phyloP scores from a whole-genome alignment of 83 land plant genomes.

The Diphasiastrum complanatum region DNA sequence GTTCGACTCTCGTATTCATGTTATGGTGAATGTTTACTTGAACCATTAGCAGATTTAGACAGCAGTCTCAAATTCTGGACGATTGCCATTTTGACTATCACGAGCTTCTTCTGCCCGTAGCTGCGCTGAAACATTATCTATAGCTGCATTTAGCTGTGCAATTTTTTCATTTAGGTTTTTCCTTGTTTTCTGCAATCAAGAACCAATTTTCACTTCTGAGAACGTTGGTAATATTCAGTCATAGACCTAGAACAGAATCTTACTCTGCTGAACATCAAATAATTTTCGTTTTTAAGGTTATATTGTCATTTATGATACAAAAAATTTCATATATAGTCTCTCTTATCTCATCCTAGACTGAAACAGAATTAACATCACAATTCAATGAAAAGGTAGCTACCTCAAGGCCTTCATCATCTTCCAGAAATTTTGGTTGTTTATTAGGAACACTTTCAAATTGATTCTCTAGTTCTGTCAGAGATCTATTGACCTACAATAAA shows the following conservation, averaged over 20 bases:
- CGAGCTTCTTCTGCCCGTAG: slow-evolving; percentile 44
- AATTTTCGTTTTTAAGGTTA: too few species aligned
- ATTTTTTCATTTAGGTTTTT: slow-evolving; percentile 65
- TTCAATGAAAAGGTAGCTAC: slow-evolving; percentile 10
- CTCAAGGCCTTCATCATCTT: slow-evolving; percentile 38
- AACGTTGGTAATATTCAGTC: too few species aligned
- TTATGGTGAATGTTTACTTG: too few species aligned
- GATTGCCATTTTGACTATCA: slow-evolving; percentile 29
- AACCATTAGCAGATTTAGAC: slow-evolving; percentile 7
- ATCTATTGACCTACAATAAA: slow-evolving; percentile 17
- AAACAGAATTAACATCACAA: neutral
- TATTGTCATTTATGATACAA: too few species aligned
- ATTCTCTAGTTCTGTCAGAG: slow-evolving; percentile 1
- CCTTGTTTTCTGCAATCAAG: slow-evolving; percentile 52
- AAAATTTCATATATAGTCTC: too few species aligned
- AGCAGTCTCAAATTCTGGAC: slow-evolving; percentile 45
- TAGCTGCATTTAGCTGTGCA: slow-evolving; percentile 69
- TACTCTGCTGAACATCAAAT: too few species aligned
- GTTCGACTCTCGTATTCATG: too few species aligned
- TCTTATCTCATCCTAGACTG: too few species aligned
- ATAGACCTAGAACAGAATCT: too few species aligned
- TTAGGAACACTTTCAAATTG: slow-evolving; percentile 13
- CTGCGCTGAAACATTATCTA: slow-evolving; percentile 74
- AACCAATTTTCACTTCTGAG: too few species aligned
- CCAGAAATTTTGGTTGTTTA: neutral